Conservation (phyloP, 306 rosid genomes). For the Vicia faba region DNA sequence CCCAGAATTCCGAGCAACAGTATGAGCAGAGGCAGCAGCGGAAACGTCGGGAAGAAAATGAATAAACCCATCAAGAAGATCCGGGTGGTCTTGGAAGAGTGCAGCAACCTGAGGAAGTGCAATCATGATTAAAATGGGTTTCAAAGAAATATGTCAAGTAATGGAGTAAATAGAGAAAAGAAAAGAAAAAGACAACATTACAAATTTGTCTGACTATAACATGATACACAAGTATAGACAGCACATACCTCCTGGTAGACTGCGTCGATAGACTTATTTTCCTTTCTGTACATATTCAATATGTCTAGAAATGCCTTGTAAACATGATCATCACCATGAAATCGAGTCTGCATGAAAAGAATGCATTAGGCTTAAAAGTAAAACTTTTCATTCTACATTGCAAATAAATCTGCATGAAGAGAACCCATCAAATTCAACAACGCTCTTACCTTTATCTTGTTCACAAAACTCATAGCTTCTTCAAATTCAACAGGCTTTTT, state of each 20-base stretch:
- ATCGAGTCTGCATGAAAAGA: slow-evolving; percentile 71
- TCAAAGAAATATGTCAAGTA: slow-evolving; percentile 17
- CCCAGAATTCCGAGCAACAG: slow-evolving; percentile 62
- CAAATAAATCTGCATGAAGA: neutral
- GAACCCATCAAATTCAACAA: slow-evolving; percentile 29
- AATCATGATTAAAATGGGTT: slow-evolving; percentile 32
- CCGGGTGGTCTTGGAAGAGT: slow-evolving; percentile 81
- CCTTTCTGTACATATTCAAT: slow-evolving; percentile 96
- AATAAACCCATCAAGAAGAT: slow-evolving; percentile 82
- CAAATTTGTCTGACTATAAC: slow-evolving; percentile 6
- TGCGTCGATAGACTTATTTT: slow-evolving; percentile 73
- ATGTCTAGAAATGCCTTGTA: slow-evolving; percentile 94
- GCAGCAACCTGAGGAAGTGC: slow-evolving; percentile 71
- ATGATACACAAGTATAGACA: slow-evolving; percentile 31
- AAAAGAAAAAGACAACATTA: slow-evolving; percentile 17
- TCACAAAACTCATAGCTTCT: slow-evolving; percentile 94
- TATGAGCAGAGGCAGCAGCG: slow-evolving; percentile 60
- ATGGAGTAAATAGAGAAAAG: slow-evolving; percentile 10
- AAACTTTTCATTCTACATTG: slow-evolving; percentile 27
- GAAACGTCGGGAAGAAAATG: slow-evolving; percentile 89
- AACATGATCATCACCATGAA: slow-evolving; percentile 88
- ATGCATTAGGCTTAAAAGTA: slow-evolving; percentile 42
- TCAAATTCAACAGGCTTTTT: slow-evolving; percentile 96
- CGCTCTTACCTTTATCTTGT: slow-evolving; percentile 79
- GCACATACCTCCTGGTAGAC: slow-evolving; percentile 87